A percentile compares a stretch with the other conserved stretches of the same genome.
These are phyloP conservation scores for Gynochthodes officinalis DNA, from an alignment of 257 asterid genomes.

Conservation along the genomic window DNA sequence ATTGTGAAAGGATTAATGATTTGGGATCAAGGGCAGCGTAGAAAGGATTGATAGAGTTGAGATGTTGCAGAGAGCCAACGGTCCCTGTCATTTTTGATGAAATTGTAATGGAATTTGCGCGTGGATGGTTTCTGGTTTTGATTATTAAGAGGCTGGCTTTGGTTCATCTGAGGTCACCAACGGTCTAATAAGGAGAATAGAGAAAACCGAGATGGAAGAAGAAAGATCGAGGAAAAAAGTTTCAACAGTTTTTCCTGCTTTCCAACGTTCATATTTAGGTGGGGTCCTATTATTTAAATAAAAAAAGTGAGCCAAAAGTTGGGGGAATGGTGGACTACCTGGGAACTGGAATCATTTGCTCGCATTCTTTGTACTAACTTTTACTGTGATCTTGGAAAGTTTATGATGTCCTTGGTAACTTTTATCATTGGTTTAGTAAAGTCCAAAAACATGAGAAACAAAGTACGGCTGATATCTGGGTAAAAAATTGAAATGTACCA, in stretches of 20 bases:
- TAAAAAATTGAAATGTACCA: no score
- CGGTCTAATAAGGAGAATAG: constrained; percentile 53
- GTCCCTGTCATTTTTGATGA: constrained; percentile 51
- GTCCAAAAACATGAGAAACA: no score
- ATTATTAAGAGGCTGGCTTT: constrained; percentile 27
- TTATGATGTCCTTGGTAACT: no score
- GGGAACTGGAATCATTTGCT: neutral
- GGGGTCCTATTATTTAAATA: constrained; percentile 34
- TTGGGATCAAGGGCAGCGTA: constrained; percentile 56
- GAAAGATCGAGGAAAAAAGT: constrained; percentile 3
- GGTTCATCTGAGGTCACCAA: no score
- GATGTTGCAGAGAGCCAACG: constrained; percentile 34
- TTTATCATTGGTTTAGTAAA: no score
- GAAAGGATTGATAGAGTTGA: constrained; percentile 30
- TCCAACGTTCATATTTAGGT: constrained; percentile 60
- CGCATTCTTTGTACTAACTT: no score
- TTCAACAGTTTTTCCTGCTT: constrained; percentile 10
- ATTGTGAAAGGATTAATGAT: constrained; percentile 58
- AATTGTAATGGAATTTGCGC: neutral
- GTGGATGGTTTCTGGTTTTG: neutral
- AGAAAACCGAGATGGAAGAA: neutral
- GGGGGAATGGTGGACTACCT: neutral
- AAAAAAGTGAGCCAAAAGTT: neutral
- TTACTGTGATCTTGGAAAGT: no score
- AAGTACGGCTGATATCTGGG: no score